A percentile compares a stretch with the other conserved stretches of the same genome.
phyloP scores from a whole-genome alignment of 441 rosid species.

The Sinapis alba region DNA sequence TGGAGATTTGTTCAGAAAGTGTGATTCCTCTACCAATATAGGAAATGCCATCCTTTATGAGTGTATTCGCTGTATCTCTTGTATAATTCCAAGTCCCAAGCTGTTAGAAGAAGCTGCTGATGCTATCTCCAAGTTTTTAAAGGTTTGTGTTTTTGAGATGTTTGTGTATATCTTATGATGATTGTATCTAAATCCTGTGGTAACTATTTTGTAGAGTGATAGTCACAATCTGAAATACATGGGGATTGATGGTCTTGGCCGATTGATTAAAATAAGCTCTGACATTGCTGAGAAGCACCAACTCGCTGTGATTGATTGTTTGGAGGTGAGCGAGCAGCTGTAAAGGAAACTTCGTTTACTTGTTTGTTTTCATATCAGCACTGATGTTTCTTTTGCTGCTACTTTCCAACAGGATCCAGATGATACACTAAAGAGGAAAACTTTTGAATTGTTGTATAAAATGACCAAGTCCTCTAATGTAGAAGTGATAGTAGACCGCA shows the following conservation, averaged over 20 bases:
- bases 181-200: conserved; percentile 11
- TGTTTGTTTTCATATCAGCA: conserved; percentile 10
- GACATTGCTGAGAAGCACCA: conserved; percentile 98
- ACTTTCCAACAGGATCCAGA: conserved; percentile 81
- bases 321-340: conserved; percentile 73
- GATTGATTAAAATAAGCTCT: conserved; percentile 84
- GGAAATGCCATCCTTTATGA: conserved; percentile 93
- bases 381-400: conserved; percentile 22
- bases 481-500: conserved; percentile 95
- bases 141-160: conserved; percentile 53
- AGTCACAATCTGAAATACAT: conserved; percentile 92
- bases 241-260: conserved; percentile 97
- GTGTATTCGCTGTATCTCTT: conserved; percentile 89
- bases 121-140: conserved; percentile 82
- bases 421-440: conserved; percentile 94
- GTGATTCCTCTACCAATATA: conserved; percentile 83
- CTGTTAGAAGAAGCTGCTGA: conserved; percentile 88
- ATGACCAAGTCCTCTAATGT: conserved; percentile 98
- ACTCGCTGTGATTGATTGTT: conserved; percentile 95
- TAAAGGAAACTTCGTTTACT: neutral
- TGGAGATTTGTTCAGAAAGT: conserved; percentile 88
- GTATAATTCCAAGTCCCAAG: conserved; percentile 83
- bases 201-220: conserved; percentile 74
- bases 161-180: conserved; percentile 31
- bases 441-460: conserved; percentile 87